phyloP scores from a whole-genome alignment of 495 filamentous ascomycete genomes.

The Annulohypoxylon maeteangense region DNA sequence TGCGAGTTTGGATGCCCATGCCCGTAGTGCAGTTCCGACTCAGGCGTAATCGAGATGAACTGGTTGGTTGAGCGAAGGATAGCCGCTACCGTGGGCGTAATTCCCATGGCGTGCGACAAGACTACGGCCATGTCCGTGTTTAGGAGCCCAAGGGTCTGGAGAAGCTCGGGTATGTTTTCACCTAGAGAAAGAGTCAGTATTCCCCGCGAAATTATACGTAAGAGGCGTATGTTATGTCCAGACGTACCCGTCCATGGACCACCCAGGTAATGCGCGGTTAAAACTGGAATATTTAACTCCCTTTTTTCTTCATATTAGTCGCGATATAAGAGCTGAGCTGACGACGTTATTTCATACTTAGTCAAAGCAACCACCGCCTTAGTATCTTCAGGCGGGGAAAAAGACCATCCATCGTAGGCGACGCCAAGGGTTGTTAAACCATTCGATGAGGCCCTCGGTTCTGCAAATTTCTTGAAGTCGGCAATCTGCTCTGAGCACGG shows the following conservation, averaged over 20 bases:
- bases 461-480: constrained; percentile 45
- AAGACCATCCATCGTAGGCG: constrained; percentile 53
- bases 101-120: constrained; percentile 53
- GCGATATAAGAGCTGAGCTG: neutral
- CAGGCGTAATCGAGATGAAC: constrained; percentile 54
- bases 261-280: constrained; percentile 50
- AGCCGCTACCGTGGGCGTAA: constrained; percentile 43
- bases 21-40: constrained; percentile 55
- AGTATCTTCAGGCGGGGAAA: constrained; percentile 37
- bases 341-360: constrained; percentile 19
- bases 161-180: constrained; percentile 47
- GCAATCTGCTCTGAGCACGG: constrained; percentile 44
- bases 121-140: constrained; percentile 53
- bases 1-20: constrained; percentile 45
- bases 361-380: constrained; percentile 43
- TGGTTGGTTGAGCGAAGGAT: constrained; percentile 50
- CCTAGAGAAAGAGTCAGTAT: constrained; percentile 19
- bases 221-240: constrained; percentile 4
- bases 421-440: constrained; percentile 46
- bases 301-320: constrained; percentile 10
- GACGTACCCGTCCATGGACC: constrained; percentile 42
- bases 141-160: constrained; percentile 47
- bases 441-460: constrained; percentile 24
- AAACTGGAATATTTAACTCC: constrained; percentile 47
- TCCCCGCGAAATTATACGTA: constrained; percentile 18